Conservation (phyloP, 2,329 filamentous ascomycete genomes). For the Colletotrichum chlorophyti region DNA sequence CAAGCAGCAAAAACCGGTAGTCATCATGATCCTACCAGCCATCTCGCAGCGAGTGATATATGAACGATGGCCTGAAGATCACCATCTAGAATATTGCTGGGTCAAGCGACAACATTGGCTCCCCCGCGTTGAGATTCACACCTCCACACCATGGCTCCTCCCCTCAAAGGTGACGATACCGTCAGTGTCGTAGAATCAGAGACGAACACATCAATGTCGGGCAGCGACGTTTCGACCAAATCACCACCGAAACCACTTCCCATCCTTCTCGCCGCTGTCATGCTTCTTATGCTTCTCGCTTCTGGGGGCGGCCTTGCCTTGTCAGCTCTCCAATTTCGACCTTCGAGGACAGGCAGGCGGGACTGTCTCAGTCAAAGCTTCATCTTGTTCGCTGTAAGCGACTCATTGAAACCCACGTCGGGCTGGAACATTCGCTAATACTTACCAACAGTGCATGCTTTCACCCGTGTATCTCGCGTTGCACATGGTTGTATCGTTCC, state of each 20-base stretch:
- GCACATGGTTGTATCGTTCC: conserved; percentile 36
- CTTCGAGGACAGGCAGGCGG: conserved; percentile 13
- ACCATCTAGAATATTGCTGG: neutral
- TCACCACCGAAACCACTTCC: conserved; percentile 26
- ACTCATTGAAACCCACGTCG: too few species aligned
- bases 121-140: neutral
- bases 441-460: conserved; percentile 34
- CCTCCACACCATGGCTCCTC: conserved; percentile 11
- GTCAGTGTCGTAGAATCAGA: conserved; percentile 29
- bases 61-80: neutral
- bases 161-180: conserved; percentile 19
- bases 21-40: conserved; percentile 7
- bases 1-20: conserved; percentile 7
- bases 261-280: conserved; percentile 14
- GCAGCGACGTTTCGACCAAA: conserved; percentile 26
- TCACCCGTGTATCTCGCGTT: conserved; percentile 39
- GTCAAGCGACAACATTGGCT: neutral
- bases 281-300: conserved; percentile 24
- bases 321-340: conserved; percentile 27
- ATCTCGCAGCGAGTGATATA: conserved; percentile 8
- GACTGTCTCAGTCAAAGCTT: conserved; percentile 30
- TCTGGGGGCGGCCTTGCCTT: conserved; percentile 25
- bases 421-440: conserved; percentile 1
- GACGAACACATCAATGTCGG: conserved; percentile 29
- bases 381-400: conserved; percentile 29